phyloP scores from a whole-genome alignment of 2,329 filamentous ascomycete species.

The Falciphora oryzae region DNA sequence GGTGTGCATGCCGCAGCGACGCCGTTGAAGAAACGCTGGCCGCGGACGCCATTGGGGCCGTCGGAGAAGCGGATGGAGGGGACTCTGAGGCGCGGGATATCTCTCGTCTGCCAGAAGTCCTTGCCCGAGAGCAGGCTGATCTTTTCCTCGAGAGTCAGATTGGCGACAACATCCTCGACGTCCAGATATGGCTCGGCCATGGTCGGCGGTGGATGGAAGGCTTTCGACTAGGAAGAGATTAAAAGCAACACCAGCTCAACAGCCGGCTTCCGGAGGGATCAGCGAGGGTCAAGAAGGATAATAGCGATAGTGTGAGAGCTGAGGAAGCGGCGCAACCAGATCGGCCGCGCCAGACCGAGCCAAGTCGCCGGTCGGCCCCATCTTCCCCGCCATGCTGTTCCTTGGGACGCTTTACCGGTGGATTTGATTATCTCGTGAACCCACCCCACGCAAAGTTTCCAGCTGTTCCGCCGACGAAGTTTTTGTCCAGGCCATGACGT shows the following conservation, averaged over 20 bases:
- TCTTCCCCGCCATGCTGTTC: neutral
- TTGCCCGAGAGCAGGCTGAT: slow-evolving; percentile 14
- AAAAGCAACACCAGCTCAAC: no score
- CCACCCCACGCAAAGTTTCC: no score
- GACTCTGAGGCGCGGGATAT: slow-evolving; percentile 23
- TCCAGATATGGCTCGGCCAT: slow-evolving; percentile 8
- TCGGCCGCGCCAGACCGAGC: neutral
- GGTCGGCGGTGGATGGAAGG: neutral
- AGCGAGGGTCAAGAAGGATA: neutral
- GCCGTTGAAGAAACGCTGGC: slow-evolving; percentile 27
- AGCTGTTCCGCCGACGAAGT: no score
- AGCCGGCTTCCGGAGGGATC: neutral
- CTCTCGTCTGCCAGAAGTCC: slow-evolving; percentile 25
- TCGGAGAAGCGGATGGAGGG: slow-evolving; percentile 28
- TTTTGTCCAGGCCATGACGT: no score
- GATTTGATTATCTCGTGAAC: neutral
- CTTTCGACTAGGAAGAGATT: no score
- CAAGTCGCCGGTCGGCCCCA: neutral
- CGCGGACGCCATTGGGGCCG: slow-evolving; percentile 29
- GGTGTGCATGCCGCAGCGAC: slow-evolving; percentile 40
- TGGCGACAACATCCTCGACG: slow-evolving; percentile 6
- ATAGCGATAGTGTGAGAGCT: no score
- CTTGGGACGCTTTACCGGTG: neutral
- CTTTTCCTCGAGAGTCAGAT: slow-evolving; percentile 15
- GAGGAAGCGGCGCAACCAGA: neutral